Evolutionary conservation across 2,329 filamentous ascomycete species (phyloP), one percentile per base, ranked within the genome.

Genomic region (Neopestalotiopsis sp.): DNA sequence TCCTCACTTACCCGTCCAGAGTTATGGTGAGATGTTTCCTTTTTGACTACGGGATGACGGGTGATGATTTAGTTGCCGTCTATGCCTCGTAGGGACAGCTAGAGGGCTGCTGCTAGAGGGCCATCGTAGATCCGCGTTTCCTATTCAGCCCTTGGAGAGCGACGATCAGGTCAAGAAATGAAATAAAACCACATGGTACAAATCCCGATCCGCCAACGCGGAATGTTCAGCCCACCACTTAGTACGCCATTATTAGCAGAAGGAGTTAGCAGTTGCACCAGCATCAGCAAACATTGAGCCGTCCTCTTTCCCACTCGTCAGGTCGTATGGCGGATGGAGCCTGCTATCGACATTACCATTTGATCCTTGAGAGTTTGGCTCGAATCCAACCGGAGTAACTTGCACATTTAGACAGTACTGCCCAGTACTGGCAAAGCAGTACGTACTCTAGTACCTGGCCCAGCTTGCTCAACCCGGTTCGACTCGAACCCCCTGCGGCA

Each of bases 81-180:
- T 53, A 53, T 53, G 45, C 45, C 45, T 53, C 45, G 45, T 53
- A 53, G 45, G 45, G 45, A 53, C 7, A 53, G n/a, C 45, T 53
- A 53, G 45, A 53, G 45, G 24, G 45, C 45, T 53, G 1, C 17
- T 53, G 7, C 45, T 53, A 53, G 45, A 53, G 4, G n/a, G 5
- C 17, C 17, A 53, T 53, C 45, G 45, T 20, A 20, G 45, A 53
- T 53, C 45, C 45, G 45, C 45, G 45, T 53, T 53, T 53, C 45
- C 45, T 7, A n/a, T 53, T 53, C 45, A 53, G 45, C 45, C 45
- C 17, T 53, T n/a, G 45, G 17, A n/a, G 17, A 7, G 45, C 45
- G 45, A 53, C 45, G 45, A 53, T 53, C 45, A 53, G 45, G 45
- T 9, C 45, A 20, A 53, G 17, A 17, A 49, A 17, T n/a, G 7